Conservation (phyloP, 1,284 basidiomycete species). For the Pascua guehoae region DNA sequence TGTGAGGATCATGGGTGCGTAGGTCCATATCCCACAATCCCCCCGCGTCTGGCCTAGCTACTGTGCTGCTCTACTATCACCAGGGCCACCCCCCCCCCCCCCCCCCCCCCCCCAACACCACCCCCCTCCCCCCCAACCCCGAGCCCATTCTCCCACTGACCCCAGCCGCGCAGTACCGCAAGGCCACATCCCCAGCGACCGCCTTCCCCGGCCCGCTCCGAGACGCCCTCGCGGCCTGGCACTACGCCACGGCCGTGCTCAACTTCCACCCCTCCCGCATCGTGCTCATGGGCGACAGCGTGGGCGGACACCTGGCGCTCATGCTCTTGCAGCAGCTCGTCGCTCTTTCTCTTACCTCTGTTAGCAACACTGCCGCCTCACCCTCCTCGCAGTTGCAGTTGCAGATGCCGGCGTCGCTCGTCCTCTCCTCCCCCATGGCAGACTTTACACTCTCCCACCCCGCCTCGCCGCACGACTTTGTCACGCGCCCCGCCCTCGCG, state of each 20-base stretch:
- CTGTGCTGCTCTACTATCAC: too few species aligned
- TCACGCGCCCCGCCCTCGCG: conserved; percentile 7
- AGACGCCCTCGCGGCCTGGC: conserved; percentile 20
- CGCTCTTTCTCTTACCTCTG: conserved; percentile 21
- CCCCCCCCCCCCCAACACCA: not conserved
- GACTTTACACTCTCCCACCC: conserved; percentile 49
- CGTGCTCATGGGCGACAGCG: conserved; percentile 17
- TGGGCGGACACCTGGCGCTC: conserved; percentile 16
- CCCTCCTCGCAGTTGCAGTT: too few species aligned
- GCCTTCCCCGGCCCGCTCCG: conserved; percentile 18
- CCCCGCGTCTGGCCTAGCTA: not conserved
- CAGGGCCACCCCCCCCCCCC: not conserved
- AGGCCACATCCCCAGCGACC: conserved; percentile 2
- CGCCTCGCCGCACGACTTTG: conserved; percentile 11
- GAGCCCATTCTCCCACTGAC: not conserved
- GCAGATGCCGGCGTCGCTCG: conserved; percentile 44
- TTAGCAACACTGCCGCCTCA: conserved; percentile 34
- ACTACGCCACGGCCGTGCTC: conserved; percentile 8
- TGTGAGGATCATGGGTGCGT: conserved; percentile 9
- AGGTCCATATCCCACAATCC: too few species aligned
- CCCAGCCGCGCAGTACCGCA: conserved; percentile 14
- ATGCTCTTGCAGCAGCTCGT: conserved; percentile 12
- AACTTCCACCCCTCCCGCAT: conserved; percentile 12
- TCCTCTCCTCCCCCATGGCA: conserved; percentile 58
- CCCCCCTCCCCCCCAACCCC: not conserved